phyloP scores from a whole-genome alignment of 495 filamentous ascomycete genomes.

The Daldinia caldariorum region DNA sequence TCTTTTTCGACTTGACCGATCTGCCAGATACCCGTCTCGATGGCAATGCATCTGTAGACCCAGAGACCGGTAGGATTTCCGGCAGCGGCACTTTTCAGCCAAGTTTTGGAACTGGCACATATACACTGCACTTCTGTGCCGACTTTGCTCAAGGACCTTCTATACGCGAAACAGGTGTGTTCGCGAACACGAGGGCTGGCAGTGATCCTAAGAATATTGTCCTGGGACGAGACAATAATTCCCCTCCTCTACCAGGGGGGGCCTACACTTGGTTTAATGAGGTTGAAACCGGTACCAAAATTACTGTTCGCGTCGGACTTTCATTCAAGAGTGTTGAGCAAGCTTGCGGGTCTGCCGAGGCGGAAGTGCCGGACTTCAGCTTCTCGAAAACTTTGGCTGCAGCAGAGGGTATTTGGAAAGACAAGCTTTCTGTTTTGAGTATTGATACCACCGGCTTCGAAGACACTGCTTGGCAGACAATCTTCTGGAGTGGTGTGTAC shows the following conservation, averaged over 20 bases:
- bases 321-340: conserved; percentile 71
- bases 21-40: conserved; percentile 66
- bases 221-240: conserved; percentile 62
- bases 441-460: conserved; percentile 58
- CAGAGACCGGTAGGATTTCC: conserved; percentile 64
- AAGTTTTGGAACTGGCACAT: conserved; percentile 72
- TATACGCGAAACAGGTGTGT: conserved; percentile 69
- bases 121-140: conserved; percentile 67
- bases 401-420: conserved; percentile 65
- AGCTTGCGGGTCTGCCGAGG: conserved; percentile 69
- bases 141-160: conserved; percentile 67
- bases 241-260: conserved; percentile 68
- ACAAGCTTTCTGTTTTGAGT: conserved; percentile 64
- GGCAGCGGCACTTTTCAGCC: conserved; percentile 70
- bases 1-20: conserved; percentile 71
- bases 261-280: conserved; percentile 66
- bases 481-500: conserved; percentile 74
- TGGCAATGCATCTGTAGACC: conserved; percentile 62
- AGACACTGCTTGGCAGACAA: conserved; percentile 60
- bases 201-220: conserved; percentile 59
- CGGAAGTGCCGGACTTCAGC: conserved; percentile 67
- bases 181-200: conserved; percentile 63
- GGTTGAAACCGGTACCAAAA: conserved; percentile 52
- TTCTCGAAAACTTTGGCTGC: conserved; percentile 61
- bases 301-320: conserved; percentile 67